Conservation (phyloP, 192 early-diverging fungal species). For the Coemansia sp. region DNA sequence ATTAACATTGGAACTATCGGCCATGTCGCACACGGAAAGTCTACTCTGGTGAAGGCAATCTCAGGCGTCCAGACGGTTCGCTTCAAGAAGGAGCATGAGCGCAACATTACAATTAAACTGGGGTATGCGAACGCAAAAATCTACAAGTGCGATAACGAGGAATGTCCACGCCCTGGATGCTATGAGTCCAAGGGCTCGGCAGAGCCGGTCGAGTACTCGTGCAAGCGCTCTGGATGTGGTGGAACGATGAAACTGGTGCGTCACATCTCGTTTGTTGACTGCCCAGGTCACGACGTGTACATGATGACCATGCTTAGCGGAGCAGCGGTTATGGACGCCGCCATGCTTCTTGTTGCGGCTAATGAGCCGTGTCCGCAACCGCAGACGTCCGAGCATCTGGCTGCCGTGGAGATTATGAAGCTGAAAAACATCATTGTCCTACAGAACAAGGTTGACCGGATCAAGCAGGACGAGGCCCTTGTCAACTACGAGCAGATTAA, state of each 20-base stretch:
- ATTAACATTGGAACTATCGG: conserved; percentile 99
- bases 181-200: conserved; percentile 84
- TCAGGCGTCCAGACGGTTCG: conserved; percentile 97
- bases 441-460: conserved; percentile 98
- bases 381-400: conserved; percentile 97
- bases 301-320: conserved; percentile 99
- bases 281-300: conserved; percentile 99
- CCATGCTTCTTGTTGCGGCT: conserved; percentile 93
- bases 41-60: conserved; percentile 97
- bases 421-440: conserved; percentile 94
- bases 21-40: conserved; percentile 99
- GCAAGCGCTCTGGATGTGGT: conserved; percentile 81
- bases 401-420: conserved; percentile 99
- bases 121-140: conserved; percentile 99
- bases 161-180: conserved; percentile 94
- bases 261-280: conserved; percentile 98
- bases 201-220: conserved; percentile 84
- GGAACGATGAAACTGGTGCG: conserved; percentile 85
- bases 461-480: conserved; percentile 88
- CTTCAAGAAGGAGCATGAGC: conserved; percentile 96
- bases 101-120: conserved; percentile 98
- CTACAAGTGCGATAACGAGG: conserved; percentile 93
- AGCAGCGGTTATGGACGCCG: conserved; percentile 98
- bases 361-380: conserved; percentile 99
- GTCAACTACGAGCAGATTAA: conserved; percentile 90